Evolutionary conservation across 2,329 filamentous ascomycete genomes (phyloP).

Genomic region (Penicillium sp.): DNA sequence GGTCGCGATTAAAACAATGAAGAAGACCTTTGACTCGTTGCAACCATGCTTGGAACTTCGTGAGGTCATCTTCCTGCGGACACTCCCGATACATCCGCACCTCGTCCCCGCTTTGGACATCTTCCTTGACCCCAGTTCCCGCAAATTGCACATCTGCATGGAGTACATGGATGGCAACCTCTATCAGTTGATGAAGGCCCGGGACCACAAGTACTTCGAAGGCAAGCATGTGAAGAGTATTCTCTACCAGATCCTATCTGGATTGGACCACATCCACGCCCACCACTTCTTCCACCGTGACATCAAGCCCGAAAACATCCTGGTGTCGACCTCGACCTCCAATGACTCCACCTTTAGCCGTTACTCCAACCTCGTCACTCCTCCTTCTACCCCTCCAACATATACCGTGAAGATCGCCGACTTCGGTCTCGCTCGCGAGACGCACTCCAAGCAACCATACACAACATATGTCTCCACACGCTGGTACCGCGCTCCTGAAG

Average conservation of each 20-base stretch:
- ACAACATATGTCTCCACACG: slow-evolving; percentile 97
- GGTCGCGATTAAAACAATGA: slow-evolving; percentile 99
- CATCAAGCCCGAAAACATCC: slow-evolving; percentile 98
- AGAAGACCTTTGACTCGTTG: slow-evolving; percentile 96
- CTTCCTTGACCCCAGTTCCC: slow-evolving; percentile 91
- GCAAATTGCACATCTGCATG: slow-evolving; percentile 97
- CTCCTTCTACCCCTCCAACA: slow-evolving; percentile 83
- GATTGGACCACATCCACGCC: slow-evolving; percentile 93
- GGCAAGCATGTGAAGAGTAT: slow-evolving; percentile 94
- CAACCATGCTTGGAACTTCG: slow-evolving; percentile 84
- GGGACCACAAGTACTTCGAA: slow-evolving; percentile 91
- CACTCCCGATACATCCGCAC: slow-evolving; percentile 79
- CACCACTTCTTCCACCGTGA: slow-evolving; percentile 98
- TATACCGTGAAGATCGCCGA: slow-evolving; percentile 99
- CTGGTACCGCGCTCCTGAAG: slow-evolving; percentile 93
- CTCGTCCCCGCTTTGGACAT: slow-evolving; percentile 97
- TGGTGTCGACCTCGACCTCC: slow-evolving; percentile 84
- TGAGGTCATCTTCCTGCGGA: slow-evolving; percentile 93
- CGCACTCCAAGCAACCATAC: slow-evolving; percentile 91
- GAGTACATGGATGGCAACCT: slow-evolving; percentile 99
- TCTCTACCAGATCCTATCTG: slow-evolving; percentile 91
- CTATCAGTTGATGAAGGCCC: slow-evolving; percentile 97
- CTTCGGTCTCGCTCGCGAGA: slow-evolving; percentile 95
- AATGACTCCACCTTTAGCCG: slow-evolving; percentile 86
- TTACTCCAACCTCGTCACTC: slow-evolving; percentile 89